These are phyloP conservation scores for Claviceps pazoutovae DNA, from an alignment of 2,329 filamentous ascomycete genomes.

Conservation along the genomic window DNA sequence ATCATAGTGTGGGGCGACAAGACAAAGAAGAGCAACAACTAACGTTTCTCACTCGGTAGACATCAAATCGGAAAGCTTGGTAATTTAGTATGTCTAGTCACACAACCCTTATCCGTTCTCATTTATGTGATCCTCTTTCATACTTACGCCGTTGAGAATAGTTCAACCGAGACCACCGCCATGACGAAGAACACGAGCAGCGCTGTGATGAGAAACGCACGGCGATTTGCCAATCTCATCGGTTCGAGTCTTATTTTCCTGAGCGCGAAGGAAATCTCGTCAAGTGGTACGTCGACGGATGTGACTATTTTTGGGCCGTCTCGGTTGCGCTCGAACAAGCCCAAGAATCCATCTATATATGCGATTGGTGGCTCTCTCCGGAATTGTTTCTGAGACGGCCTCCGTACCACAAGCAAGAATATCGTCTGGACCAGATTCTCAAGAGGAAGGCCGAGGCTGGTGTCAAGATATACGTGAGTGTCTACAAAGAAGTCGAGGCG, in stretches of 20 bases:
- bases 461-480: conserved; percentile 85
- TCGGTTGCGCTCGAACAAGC: conserved; percentile 80
- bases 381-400: conserved; percentile 77
- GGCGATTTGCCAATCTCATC: conserved; percentile 56
- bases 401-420: conserved; percentile 70
- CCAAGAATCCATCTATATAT: conserved; percentile 88
- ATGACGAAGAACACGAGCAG: conserved; percentile 87
- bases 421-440: conserved; percentile 70
- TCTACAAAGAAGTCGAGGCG: conserved; percentile 78
- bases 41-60: conserved; percentile 6
- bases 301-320: conserved; percentile 92
- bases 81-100: conserved; percentile 35
- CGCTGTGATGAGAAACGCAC: conserved; percentile 68
- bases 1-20: background rate
- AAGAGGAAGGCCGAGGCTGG: conserved; percentile 84
- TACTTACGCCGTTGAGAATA: conserved; percentile 11
- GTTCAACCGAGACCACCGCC: conserved; percentile 80
- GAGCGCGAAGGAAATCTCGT: conserved; percentile 71
- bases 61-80: conserved; percentile 48
- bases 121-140: background rate
- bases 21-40: background rate
- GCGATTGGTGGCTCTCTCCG: conserved; percentile 92
- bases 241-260: conserved; percentile 84
- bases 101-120: too few relatives aligned
- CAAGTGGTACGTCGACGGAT: conserved; percentile 95